Percentiles rank a stretch among this genome's conserved stretches.
phyloP scores from a whole-genome alignment of 371 early-diverging fungal species.

The Mucor racemosus region DNA sequence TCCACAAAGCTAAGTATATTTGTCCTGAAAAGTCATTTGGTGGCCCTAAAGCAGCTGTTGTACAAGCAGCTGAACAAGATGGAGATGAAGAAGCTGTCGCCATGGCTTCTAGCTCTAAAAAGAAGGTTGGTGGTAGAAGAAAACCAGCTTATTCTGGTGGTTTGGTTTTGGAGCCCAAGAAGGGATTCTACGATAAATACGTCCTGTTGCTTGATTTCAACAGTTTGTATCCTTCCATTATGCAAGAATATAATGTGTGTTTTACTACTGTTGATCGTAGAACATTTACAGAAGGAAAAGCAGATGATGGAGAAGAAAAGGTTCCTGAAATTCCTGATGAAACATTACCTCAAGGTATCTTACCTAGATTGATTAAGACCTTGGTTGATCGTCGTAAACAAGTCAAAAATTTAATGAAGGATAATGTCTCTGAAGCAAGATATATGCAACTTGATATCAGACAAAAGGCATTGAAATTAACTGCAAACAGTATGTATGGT shows the following conservation, averaged over 20 bases:
- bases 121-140: slow-evolving; percentile 55
- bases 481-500: slow-evolving; percentile 99
- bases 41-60: slow-evolving; percentile 23
- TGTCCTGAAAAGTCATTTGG: slow-evolving; percentile 82
- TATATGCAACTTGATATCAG: slow-evolving; percentile 86
- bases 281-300: slow-evolving; percentile 14
- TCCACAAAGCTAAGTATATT: slow-evolving; percentile 88
- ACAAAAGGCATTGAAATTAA: slow-evolving; percentile 98
- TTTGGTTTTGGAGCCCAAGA: slow-evolving; percentile 98
- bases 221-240: slow-evolving; percentile 99
- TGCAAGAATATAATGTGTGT: slow-evolving; percentile 99
- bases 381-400: slow-evolving; percentile 91
- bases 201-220: slow-evolving; percentile 99
- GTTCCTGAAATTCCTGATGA: slow-evolving; percentile 83
- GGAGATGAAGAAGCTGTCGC: slow-evolving; percentile 55
- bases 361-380: slow-evolving; percentile 90
- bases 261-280: slow-evolving; percentile 94
- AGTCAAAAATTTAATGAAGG: slow-evolving; percentile 93
- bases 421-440: slow-evolving; percentile 62
- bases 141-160: slow-evolving; percentile 98
- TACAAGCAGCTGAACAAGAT: slow-evolving; percentile 55
- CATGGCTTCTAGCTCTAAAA: slow-evolving; percentile 36
- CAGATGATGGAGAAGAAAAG: slow-evolving; percentile 57
- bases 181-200: slow-evolving; percentile 96
- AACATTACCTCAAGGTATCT: slow-evolving; percentile 72